Evolutionary conservation across 2,329 filamentous ascomycete species (phyloP).

Genomic region (Eutypella sp.): DNA sequence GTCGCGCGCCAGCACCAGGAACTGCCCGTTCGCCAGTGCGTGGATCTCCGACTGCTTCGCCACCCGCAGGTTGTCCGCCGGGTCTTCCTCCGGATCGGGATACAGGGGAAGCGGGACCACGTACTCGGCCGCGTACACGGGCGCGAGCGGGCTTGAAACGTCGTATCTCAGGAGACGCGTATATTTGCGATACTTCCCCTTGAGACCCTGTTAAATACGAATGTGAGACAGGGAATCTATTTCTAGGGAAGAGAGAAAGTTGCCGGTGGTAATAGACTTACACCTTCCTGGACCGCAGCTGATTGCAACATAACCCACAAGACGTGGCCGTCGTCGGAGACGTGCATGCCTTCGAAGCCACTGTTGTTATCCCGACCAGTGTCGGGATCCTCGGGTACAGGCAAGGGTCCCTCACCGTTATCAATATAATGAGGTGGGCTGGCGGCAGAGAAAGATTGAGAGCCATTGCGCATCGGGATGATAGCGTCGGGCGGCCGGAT

Average conservation of each 20-base stretch:
- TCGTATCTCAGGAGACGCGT: slow-evolving; percentile 62
- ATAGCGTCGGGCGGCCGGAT: slow-evolving; percentile 61
- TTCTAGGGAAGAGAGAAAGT: neutral
- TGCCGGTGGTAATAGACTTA: slow-evolving; percentile 19
- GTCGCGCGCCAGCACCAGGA: slow-evolving; percentile 64
- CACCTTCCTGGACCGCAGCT: slow-evolving; percentile 58
- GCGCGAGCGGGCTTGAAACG: slow-evolving; percentile 38
- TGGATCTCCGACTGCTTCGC: slow-evolving; percentile 67
- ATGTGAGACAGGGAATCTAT: neutral
- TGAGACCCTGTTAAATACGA: slow-evolving; percentile 15
- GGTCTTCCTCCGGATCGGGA: slow-evolving; percentile 42
- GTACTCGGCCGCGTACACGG: slow-evolving; percentile 55
- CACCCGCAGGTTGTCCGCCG: slow-evolving; percentile 39
- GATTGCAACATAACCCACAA: slow-evolving; percentile 64
- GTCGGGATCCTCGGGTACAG: slow-evolving; percentile 49
- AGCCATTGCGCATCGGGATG: slow-evolving; percentile 58
- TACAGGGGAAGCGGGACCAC: slow-evolving; percentile 61
- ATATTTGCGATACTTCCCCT: slow-evolving; percentile 49
- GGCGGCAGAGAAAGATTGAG: slow-evolving; percentile 57
- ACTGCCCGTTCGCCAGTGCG: slow-evolving; percentile 57
- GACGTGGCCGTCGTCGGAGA: slow-evolving; percentile 56
- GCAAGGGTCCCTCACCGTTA: slow-evolving; percentile 36
- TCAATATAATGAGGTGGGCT: slow-evolving; percentile 56
- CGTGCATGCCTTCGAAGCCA: slow-evolving; percentile 66
- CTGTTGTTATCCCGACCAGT: slow-evolving; percentile 68